Evolutionary conservation across 257 asterid genomes (phyloP).

Genomic region (Solanum chiquidenum): DNA sequence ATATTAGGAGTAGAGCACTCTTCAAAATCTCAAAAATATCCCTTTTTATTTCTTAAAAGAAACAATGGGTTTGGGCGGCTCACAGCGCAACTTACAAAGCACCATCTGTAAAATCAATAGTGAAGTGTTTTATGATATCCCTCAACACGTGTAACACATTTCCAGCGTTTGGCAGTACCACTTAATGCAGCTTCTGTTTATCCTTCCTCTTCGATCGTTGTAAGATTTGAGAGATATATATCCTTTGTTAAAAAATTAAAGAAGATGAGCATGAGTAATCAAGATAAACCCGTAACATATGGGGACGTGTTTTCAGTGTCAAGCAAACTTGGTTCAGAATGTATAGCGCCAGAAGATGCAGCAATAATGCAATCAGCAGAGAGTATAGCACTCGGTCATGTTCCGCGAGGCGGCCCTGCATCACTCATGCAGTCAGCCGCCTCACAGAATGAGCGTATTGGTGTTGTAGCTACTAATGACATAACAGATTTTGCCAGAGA

Average conservation of each 20-base stretch:
- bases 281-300: constrained; percentile 24
- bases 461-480: constrained; percentile 29
- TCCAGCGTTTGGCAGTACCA: background rate
- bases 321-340: constrained; percentile 38
- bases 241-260: background rate
- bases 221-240: background rate
- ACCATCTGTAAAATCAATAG: background rate
- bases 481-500: constrained; percentile 6
- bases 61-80: background rate
- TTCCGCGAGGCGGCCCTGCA: constrained; percentile 43
- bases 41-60: background rate
- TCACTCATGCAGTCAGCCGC: constrained; percentile 57
- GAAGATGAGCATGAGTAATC: background rate
- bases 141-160: background rate
- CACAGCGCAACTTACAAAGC: background rate
- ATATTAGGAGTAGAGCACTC: too few relatives aligned
- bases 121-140: background rate
- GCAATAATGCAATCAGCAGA: constrained; percentile 57
- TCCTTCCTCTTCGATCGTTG: background rate
- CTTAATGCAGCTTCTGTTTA: background rate
- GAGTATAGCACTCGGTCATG: constrained; percentile 30
- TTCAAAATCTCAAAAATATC: too few relatives aligned
- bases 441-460: constrained; percentile 25
- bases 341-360: constrained; percentile 61
- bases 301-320: constrained; percentile 60